These are phyloP conservation scores for Tricholoma bakamatsutake DNA, from an alignment of 768 basidiomycete species.

Conservation along the genomic window DNA sequence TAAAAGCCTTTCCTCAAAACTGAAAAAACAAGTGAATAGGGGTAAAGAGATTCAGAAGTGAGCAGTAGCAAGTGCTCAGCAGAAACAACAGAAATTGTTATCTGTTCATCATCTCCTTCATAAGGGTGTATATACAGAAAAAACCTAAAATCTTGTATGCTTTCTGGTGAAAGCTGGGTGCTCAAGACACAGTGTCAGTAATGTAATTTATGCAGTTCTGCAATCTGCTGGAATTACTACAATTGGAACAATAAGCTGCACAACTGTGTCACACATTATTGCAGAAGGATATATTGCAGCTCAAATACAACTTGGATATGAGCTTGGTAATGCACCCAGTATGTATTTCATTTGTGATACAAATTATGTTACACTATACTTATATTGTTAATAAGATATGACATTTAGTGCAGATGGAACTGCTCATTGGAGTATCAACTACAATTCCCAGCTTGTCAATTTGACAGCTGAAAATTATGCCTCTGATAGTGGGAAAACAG, in stretches of 20 bases:
- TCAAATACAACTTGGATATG: constrained; percentile 13
- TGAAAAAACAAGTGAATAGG: background rate
- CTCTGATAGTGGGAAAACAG: background rate
- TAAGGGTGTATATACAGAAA: background rate
- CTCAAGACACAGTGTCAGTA: constrained; percentile 4
- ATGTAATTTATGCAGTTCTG: constrained; percentile 6
- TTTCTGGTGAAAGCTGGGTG: constrained; percentile 1
- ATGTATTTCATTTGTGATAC: background rate
- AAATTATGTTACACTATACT: background rate
- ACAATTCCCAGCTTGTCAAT: constrained; percentile 16
- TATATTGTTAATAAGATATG: background rate
- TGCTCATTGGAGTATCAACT: constrained; percentile 16
- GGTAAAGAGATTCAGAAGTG: background rate
- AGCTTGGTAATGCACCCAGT: constrained; percentile 2
- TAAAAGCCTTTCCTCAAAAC: background rate
- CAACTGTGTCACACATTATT: constrained; percentile 10
- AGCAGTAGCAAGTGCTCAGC: background rate
- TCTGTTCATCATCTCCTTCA: background rate
- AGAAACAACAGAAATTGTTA: background rate
- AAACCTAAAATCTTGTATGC: background rate
- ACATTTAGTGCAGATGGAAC: constrained; percentile 13
- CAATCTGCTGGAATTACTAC: constrained; percentile 6
- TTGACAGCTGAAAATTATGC: constrained; percentile 13
- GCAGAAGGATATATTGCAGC: constrained; percentile 13
- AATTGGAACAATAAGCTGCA: constrained; percentile 6